Conservation (phyloP, 1,284 basidiomycete genomes). For the Phellopilus nigrolimitatus region DNA sequence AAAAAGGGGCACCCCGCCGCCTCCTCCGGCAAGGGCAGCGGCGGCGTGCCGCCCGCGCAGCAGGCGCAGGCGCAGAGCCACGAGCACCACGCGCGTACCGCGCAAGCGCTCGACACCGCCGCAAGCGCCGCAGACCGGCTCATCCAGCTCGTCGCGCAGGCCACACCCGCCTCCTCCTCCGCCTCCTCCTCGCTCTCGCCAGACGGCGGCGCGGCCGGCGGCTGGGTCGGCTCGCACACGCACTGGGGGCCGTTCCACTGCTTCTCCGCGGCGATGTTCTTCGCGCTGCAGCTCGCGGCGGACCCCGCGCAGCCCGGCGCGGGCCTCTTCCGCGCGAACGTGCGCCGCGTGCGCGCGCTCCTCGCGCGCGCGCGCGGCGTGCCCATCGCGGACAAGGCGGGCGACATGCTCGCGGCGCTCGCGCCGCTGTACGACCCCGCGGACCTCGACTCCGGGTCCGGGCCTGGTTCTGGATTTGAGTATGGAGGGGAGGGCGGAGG, state of each 20-base stretch:
- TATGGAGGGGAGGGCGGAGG: constrained; percentile 23
- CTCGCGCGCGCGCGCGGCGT: constrained; percentile 59
- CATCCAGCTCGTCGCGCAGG: constrained; percentile 66
- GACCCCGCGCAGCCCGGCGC: constrained; percentile 74
- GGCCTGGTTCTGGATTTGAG: too few relatives aligned
- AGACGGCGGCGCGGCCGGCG: constrained; percentile 26
- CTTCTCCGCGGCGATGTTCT: constrained; percentile 82
- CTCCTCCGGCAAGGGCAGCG: constrained; percentile 16
- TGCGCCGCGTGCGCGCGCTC: constrained; percentile 59
- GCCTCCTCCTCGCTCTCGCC: constrained; percentile 61
- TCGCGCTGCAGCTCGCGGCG: constrained; percentile 76
- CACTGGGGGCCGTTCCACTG: constrained; percentile 78
- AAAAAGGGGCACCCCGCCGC: constrained; percentile 13
- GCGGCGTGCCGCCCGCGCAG: not conserved
- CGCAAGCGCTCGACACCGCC: constrained; percentile 61
- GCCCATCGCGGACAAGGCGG: constrained; percentile 66
- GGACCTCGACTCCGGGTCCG: too few relatives aligned
- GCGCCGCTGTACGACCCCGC: constrained; percentile 59
- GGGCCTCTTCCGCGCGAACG: constrained; percentile 63
- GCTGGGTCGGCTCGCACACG: constrained; percentile 52
- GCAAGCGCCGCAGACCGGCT: constrained; percentile 70
- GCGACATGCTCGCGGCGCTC: constrained; percentile 60
- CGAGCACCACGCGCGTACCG: constrained; percentile 41
- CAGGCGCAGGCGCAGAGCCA: not conserved
- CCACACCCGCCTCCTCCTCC: constrained; percentile 64